Evolutionary conservation across 768 basidiomycete species (phyloP), one percentile per base, ranked within the genome.

Genomic region (Kondoa malvinella): DNA sequence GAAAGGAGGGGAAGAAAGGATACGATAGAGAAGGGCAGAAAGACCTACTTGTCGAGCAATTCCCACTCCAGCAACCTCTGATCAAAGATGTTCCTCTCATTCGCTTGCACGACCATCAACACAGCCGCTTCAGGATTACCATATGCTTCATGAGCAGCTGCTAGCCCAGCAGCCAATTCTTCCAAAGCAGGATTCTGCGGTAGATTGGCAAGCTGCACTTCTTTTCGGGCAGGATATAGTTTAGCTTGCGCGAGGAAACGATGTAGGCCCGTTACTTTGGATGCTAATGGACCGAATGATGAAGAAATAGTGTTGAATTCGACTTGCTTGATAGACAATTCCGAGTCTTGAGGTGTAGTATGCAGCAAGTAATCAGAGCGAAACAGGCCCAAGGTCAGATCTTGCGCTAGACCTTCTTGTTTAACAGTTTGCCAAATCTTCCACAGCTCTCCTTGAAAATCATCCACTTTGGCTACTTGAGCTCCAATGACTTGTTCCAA

Each of bases 291-390:
- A 0, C 91, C 94, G 76, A 96, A 94, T 0, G 91, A 92, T 0
- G 86, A 84, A 1, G 92, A 89, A 70, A 96, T 92, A 8, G 94
- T 95, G 75, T 99, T 99, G 79, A 96, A 95, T 76, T 99, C 94
- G 56, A 97, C 94, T 78, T 99, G 94, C 76, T 92, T 94, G 70
- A 99, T 77, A n/a, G 72, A 66, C 1, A 79, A 74, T 31, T 78
- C 75, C 32, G 74, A 74, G 2, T 72, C 69, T 0, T 72, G 71
- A 1, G 80, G 66, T 1, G 69, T 27, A 4, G 80, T 77, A 72
- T 99, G 90, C 26, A 96, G 78, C 32, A 97, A 80, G 77, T 96
- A 99, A 78, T 99, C 94, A 12, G 92, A 95, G 66, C 94, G 82
- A 78, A 94, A 95, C 25, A 99, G 78, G 25, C 92, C 92, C 3